phyloP scores from a whole-genome alignment of 129 eudicot genomes.

The Pulicaria dysenterica region DNA sequence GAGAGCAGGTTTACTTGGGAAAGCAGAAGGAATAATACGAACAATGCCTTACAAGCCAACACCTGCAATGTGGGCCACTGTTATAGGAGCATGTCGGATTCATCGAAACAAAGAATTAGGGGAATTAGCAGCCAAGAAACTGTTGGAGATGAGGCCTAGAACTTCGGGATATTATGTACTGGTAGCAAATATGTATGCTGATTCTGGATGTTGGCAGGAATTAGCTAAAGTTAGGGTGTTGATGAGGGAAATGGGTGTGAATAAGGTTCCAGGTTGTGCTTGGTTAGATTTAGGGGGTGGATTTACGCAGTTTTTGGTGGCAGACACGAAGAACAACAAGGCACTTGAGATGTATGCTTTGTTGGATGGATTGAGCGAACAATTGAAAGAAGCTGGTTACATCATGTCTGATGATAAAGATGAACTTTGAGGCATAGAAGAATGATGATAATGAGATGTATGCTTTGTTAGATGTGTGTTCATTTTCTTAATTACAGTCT shows the following conservation, averaged over 20 bases:
- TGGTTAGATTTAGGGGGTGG: slow-evolving; percentile 61
- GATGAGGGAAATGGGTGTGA: slow-evolving; percentile 73
- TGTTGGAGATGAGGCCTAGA: slow-evolving; percentile 55
- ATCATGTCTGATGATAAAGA: slow-evolving; percentile 34
- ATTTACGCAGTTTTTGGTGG: slow-evolving; percentile 46
- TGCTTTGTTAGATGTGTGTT: slow-evolving; percentile 1
- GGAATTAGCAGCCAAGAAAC: slow-evolving; percentile 55
- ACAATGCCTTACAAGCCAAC: slow-evolving; percentile 61
- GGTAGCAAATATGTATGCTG: slow-evolving; percentile 75
- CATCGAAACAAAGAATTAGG: slow-evolving; percentile 51
- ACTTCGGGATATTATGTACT: slow-evolving; percentile 64
- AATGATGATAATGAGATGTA: neutral
- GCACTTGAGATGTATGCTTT: slow-evolving; percentile 48
- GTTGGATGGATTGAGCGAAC: slow-evolving; percentile 51
- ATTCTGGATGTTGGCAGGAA: slow-evolving; percentile 56
- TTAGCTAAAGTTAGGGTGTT: slow-evolving; percentile 49
- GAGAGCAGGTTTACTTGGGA: slow-evolving; percentile 53
- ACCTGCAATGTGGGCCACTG: slow-evolving; percentile 71
- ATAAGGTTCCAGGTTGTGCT: slow-evolving; percentile 67
- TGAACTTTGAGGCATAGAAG: slow-evolving; percentile 27
- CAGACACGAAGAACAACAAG: slow-evolving; percentile 42
- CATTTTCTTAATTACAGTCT: neutral
- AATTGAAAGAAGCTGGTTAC: slow-evolving; percentile 54
- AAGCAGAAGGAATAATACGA: slow-evolving; percentile 49
- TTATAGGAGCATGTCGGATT: slow-evolving; percentile 61